Percentiles rank a stretch among this genome's conserved stretches.
phyloP scores from a whole-genome alignment of 441 rosid genomes.

The Sinapis alba region DNA sequence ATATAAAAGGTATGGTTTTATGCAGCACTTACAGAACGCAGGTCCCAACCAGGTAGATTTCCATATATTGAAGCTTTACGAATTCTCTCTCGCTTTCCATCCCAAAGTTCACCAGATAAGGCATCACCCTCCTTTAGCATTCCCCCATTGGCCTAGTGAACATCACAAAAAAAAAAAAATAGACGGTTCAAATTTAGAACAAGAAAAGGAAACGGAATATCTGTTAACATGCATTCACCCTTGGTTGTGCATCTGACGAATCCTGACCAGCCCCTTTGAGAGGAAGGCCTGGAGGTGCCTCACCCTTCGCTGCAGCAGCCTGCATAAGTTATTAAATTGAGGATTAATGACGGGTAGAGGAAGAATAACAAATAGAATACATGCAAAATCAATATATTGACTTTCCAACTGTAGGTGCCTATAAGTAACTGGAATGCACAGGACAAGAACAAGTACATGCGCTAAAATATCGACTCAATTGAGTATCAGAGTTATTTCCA shows the following conservation, averaged over 20 bases:
- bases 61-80: constrained; percentile 82
- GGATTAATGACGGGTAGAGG: constrained; percentile 12
- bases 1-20: background rate
- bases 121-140: constrained; percentile 86
- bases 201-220: constrained; percentile 17
- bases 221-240: constrained; percentile 48
- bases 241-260: constrained; percentile 84
- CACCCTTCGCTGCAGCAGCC: constrained; percentile 99
- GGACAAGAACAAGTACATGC: constrained; percentile 8
- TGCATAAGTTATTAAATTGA: constrained; percentile 40
- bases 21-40: constrained; percentile 88
- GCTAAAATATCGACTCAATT: background rate
- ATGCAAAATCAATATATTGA: background rate
- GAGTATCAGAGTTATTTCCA: constrained; percentile 15
- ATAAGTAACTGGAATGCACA: constrained; percentile 8
- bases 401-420: constrained; percentile 5
- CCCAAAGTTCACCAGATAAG: constrained; percentile 96
- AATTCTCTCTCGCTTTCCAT: constrained; percentile 78
- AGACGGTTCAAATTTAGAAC: constrained; percentile 2
- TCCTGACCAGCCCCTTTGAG: constrained; percentile 98
- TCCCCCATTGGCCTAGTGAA: constrained; percentile 76
- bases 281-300: constrained; percentile 99
- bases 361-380: constrained; percentile 12
- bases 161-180: constrained; percentile 10
- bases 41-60: constrained; percentile 90